A percentile compares a stretch with the other conserved stretches of the same genome.
phyloP scores from a whole-genome alignment of 139 green algal species.

The Auxenochlorella pyrenoidosa region DNA sequence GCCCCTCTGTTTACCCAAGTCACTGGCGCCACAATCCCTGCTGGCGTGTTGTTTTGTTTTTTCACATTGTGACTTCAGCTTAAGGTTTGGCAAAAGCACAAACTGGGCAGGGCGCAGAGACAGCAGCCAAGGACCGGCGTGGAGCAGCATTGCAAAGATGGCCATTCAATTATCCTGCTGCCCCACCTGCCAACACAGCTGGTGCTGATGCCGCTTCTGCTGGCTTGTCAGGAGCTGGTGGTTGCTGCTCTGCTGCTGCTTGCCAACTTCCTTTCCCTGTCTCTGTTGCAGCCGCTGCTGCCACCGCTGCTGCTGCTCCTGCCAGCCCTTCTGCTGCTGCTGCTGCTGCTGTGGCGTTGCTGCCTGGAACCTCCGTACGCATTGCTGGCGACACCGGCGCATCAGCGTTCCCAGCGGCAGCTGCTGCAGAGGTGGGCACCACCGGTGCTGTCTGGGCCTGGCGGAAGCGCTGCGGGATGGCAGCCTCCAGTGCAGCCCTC shows the following conservation, averaged over 20 bases:
- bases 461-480: slow-evolving; percentile 12
- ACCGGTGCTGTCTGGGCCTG: not conserved
- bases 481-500: not conserved
- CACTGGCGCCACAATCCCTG: no score
- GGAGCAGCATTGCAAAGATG: no score
- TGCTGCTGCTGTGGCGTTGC: not conserved
- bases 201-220: not conserved
- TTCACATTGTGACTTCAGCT: no score
- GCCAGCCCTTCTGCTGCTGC: not conserved
- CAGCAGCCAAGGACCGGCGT: no score
- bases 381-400: not conserved
- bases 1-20: no score
- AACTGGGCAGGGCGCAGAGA: no score
- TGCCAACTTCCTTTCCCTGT: not conserved
- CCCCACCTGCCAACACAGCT: no score
- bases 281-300: not conserved
- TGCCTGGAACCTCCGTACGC: not conserved
- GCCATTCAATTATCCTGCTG: no score
- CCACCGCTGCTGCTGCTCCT: not conserved
- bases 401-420: not conserved
- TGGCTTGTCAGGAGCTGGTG: no score
- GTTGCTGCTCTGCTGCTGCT: not conserved
- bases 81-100: no score
- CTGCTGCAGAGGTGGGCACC: not conserved
- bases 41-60: no score